phyloP scores from a whole-genome alignment of 352 stramenopile genomes.

The Thalassiosira ordinaria region DNA sequence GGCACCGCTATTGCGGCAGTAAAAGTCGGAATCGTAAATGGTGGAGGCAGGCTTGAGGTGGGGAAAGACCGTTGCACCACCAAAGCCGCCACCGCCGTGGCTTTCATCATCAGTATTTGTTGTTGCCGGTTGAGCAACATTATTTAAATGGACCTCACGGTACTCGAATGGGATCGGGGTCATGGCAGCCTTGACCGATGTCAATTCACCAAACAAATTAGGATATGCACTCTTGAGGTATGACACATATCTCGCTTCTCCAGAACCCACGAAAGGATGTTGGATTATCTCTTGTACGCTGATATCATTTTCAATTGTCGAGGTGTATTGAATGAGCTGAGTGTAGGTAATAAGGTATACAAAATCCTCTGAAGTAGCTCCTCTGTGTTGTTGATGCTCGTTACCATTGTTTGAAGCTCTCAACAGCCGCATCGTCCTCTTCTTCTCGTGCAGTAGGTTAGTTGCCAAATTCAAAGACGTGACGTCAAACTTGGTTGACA shows the following conservation, averaged over 20 bases:
- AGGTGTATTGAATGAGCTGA: conserved; percentile 20
- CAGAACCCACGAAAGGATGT: conserved; percentile 25
- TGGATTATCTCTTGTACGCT: conserved; percentile 11
- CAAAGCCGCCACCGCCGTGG: too few species aligned
- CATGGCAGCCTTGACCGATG: conserved; percentile 15
- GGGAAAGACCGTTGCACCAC: too few species aligned
- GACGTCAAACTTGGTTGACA: conserved; percentile 14
- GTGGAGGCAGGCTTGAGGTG: neutral
- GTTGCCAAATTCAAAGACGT: conserved; percentile 14
- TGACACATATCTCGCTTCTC: conserved; percentile 5
- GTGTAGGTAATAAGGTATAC: conserved; percentile 32
- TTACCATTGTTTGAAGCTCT: too few species aligned
- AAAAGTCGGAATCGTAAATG: conserved; percentile 22
- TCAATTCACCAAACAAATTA: conserved; percentile 21
- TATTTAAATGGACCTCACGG: neutral
- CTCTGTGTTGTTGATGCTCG: too few species aligned
- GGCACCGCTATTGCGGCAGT: conserved; percentile 40
- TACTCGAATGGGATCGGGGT: conserved; percentile 11
- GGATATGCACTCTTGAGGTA: conserved; percentile 22
- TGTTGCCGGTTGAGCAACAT: too few species aligned
- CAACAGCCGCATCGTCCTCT: too few species aligned
- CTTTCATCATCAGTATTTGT: too few species aligned
- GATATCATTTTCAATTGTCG: conserved; percentile 7
- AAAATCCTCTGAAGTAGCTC: neutral
- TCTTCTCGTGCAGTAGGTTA: too few species aligned